phyloP scores from a whole-genome alignment of 495 filamentous ascomycete species.

The Filosporella fistucella region DNA sequence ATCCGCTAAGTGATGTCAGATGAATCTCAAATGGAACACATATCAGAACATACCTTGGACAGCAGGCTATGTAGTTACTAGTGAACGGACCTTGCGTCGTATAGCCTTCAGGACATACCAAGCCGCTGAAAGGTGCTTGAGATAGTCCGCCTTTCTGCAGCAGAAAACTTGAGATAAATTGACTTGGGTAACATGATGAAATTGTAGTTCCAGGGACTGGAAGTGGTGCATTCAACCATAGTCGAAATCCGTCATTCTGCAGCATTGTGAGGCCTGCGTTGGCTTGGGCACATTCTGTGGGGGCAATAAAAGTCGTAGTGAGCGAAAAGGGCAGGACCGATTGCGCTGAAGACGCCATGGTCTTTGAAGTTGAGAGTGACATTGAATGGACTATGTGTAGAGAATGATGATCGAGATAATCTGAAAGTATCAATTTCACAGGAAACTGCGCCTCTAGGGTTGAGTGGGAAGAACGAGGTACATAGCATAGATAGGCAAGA shows the following conservation, averaged over 20 bases:
- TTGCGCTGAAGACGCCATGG: slow-evolving; percentile 8
- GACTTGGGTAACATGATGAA: slow-evolving; percentile 22
- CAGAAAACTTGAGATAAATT: slow-evolving; percentile 19
- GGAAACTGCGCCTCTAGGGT: too few relatives aligned
- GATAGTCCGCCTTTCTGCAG: slow-evolving; percentile 5
- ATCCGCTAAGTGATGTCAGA: slow-evolving; percentile 13
- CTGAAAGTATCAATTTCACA: too few relatives aligned
- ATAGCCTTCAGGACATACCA: slow-evolving; percentile 22
- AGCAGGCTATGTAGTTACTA: slow-evolving; percentile 25
- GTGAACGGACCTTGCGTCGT: slow-evolving; percentile 6
- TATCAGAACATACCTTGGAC: slow-evolving; percentile 20
- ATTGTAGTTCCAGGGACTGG: slow-evolving; percentile 24
- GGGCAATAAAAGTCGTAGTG: slow-evolving; percentile 22
- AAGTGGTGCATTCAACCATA: slow-evolving; percentile 24
- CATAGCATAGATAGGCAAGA: too few relatives aligned
- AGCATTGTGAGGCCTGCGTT: slow-evolving; percentile 19
- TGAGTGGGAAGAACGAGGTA: too few relatives aligned
- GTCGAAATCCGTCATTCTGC: slow-evolving; percentile 13
- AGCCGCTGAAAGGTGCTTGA: slow-evolving; percentile 19
- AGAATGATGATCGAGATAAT: neutral
- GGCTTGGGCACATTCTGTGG: slow-evolving; percentile 16
- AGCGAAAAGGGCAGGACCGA: slow-evolving; percentile 17
- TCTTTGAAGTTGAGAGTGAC: neutral
- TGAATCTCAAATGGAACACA: neutral
- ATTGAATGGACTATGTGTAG: neutral